A percentile compares a stretch with the other conserved stretches of the same genome.
Conservation (phyloP, 345 rosid genomes). For the Punica granatum region DNA sequence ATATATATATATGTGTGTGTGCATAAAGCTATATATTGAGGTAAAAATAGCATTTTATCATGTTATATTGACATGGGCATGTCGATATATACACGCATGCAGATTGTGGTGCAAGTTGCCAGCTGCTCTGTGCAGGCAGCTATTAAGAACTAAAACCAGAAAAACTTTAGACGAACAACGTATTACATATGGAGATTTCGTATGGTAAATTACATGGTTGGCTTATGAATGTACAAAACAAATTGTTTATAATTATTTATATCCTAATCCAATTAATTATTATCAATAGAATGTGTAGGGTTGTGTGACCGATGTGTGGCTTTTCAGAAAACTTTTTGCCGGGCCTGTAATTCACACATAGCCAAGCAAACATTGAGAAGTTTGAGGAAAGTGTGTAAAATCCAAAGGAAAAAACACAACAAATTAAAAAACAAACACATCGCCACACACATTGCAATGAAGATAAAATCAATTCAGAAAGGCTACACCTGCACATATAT, state of each 20-base stretch:
- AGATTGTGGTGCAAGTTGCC: too few relatives aligned
- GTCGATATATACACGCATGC: too few relatives aligned
- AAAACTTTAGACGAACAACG: too few relatives aligned
- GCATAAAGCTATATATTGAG: too few relatives aligned
- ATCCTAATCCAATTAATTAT: neutral
- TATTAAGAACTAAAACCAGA: too few relatives aligned
- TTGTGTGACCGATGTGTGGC: slow-evolving; percentile 13
- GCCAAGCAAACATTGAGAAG: slow-evolving; percentile 6
- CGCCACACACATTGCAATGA: neutral
- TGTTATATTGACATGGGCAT: too few relatives aligned
- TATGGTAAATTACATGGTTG: neutral
- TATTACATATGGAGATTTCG: neutral
- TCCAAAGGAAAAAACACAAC: neutral
- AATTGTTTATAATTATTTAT: too few relatives aligned
- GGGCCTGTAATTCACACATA: slow-evolving; percentile 5
- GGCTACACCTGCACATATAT: neutral
- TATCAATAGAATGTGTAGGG: slow-evolving; percentile 22
- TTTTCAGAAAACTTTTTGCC: neutral
- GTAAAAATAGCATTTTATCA: too few relatives aligned
- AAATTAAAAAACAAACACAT: neutral
- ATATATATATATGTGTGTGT: too few relatives aligned
- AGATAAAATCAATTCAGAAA: neutral
- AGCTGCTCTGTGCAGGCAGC: too few relatives aligned
- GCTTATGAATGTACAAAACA: neutral
- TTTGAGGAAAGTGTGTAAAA: slow-evolving; percentile 11